These are phyloP conservation scores for Thielaviopsis punctulata DNA, from an alignment of 2,329 filamentous ascomycete genomes.

Conservation along the genomic window DNA sequence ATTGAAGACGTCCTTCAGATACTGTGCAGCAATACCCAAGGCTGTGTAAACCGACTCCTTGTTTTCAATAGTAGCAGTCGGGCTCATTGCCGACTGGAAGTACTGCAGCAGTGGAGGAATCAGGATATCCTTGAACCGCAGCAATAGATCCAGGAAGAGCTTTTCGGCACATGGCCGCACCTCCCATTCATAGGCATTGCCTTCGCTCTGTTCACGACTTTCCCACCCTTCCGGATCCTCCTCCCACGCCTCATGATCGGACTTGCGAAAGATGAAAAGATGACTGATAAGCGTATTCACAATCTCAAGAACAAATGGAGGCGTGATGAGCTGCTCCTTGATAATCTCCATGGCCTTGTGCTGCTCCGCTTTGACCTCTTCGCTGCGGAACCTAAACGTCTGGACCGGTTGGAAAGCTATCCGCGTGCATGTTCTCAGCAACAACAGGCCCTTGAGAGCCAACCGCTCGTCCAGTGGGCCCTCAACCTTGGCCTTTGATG, in stretches of 20 bases:
- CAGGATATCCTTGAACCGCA: slow-evolving; percentile 71
- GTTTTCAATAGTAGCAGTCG: slow-evolving; percentile 48
- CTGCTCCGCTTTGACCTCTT: slow-evolving; percentile 61
- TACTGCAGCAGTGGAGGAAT: slow-evolving; percentile 65
- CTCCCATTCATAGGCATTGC: slow-evolving; percentile 80
- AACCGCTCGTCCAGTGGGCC: slow-evolving; percentile 59
- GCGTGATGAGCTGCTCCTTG: slow-evolving; percentile 56
- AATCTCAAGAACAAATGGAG: slow-evolving; percentile 61
- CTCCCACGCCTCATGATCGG: slow-evolving; percentile 81
- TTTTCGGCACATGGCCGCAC: slow-evolving; percentile 86
- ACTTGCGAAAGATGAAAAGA: slow-evolving; percentile 72
- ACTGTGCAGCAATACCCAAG: slow-evolving; percentile 67
- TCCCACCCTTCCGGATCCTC: slow-evolving; percentile 95
- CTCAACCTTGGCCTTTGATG: slow-evolving; percentile 33
- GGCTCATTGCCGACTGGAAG: slow-evolving; percentile 60
- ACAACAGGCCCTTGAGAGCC: slow-evolving; percentile 63
- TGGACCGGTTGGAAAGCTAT: slow-evolving; percentile 70
- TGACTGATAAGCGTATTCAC: slow-evolving; percentile 72
- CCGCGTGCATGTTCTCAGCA: slow-evolving; percentile 67
- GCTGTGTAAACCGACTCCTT: slow-evolving; percentile 94
- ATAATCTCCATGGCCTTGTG: slow-evolving; percentile 50
- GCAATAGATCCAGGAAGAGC: slow-evolving; percentile 78
- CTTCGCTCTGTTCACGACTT: slow-evolving; percentile 66
- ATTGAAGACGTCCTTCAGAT: slow-evolving; percentile 58
- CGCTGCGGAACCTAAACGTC: slow-evolving; percentile 67